These are phyloP conservation scores for Potentilla sterilis DNA, from an alignment of 306 rosid genomes.

Conservation along the genomic window DNA sequence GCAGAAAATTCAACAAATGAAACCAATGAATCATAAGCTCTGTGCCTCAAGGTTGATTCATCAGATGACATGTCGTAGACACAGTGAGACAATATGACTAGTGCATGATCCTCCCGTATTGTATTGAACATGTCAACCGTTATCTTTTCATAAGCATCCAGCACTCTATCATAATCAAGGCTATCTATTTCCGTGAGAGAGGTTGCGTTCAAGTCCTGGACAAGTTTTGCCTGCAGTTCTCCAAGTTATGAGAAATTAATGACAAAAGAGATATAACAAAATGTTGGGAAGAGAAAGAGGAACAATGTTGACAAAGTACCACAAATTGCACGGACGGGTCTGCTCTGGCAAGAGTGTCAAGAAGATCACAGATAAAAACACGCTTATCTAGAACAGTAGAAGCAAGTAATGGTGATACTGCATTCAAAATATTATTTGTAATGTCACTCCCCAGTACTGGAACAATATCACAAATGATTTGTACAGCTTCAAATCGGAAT, in stretches of 20 bases:
- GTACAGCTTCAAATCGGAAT: conserved; percentile 52
- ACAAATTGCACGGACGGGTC: conserved; percentile 55
- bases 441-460: conserved; percentile 56
- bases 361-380: conserved; percentile 65
- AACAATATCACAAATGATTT: conserved; percentile 54
- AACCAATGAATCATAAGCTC: conserved; percentile 61
- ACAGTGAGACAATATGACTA: conserved; percentile 80
- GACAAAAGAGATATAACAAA: conserved; percentile 11
- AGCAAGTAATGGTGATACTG: conserved; percentile 61
- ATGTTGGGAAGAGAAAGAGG: conserved; percentile 19
- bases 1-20: conserved; percentile 78
- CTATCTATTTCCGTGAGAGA: conserved; percentile 63
- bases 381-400: conserved; percentile 65
- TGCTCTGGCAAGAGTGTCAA: conserved; percentile 58
- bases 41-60: conserved; percentile 60
- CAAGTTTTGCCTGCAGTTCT: conserved; percentile 62
- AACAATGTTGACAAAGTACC: conserved; percentile 45
- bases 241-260: conserved; percentile 12
- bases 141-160: conserved; percentile 54
- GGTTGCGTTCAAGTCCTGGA: conserved; percentile 67
- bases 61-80: conserved; percentile 83
- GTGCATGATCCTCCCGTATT: conserved; percentile 55
- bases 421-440: conserved; percentile 54
- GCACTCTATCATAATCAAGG: conserved; percentile 68
- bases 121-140: conserved; percentile 52